Evolutionary conservation across 2,329 filamentous ascomycete species (phyloP).

Genomic region (Phyllosticta paracitricarpa): DNA sequence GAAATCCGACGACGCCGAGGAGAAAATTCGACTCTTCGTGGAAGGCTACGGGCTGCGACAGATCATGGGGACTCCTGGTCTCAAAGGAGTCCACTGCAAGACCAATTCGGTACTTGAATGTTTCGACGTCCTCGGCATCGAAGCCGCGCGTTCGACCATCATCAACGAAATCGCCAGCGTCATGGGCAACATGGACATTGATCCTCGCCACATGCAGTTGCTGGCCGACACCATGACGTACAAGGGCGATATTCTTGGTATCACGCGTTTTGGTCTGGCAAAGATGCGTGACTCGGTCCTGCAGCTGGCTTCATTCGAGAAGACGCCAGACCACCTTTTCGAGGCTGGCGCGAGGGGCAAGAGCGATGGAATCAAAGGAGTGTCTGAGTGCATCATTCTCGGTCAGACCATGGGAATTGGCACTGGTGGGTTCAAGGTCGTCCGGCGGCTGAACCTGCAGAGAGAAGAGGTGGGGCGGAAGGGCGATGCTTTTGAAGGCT

Average conservation of each 20-base stretch:
- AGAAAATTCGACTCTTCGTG: slow-evolving; percentile 54
- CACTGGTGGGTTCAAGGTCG: slow-evolving; percentile 85
- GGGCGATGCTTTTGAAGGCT: slow-evolving; percentile 52
- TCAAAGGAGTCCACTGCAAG: slow-evolving; percentile 63
- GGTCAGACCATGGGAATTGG: slow-evolving; percentile 88
- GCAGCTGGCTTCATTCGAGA: slow-evolving; percentile 92
- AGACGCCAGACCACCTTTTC: slow-evolving; percentile 95
- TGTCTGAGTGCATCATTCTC: slow-evolving; percentile 96
- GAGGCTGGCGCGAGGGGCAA: slow-evolving; percentile 90
- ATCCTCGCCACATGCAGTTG: slow-evolving; percentile 94
- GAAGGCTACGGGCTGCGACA: slow-evolving; percentile 85
- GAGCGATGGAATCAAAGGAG: slow-evolving; percentile 82
- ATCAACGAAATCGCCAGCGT: slow-evolving; percentile 78
- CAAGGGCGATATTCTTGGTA: slow-evolving; percentile 93
- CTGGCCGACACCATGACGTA: slow-evolving; percentile 98
- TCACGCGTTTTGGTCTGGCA: slow-evolving; percentile 88
- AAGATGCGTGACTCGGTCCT: slow-evolving; percentile 95
- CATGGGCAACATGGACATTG: slow-evolving; percentile 91
- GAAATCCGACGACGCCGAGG: slow-evolving; percentile 58
- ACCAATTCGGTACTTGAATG: slow-evolving; percentile 90
- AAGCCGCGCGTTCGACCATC: slow-evolving; percentile 84
- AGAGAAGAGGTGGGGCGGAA: slow-evolving; percentile 48
- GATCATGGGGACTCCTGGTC: slow-evolving; percentile 90
- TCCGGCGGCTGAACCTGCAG: slow-evolving; percentile 61
- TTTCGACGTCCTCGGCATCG: slow-evolving; percentile 79